A percentile compares a stretch with the other conserved stretches of the same genome.
Conservation (phyloP, 306 rosid genomes). For the Dicorynia guianensis region DNA sequence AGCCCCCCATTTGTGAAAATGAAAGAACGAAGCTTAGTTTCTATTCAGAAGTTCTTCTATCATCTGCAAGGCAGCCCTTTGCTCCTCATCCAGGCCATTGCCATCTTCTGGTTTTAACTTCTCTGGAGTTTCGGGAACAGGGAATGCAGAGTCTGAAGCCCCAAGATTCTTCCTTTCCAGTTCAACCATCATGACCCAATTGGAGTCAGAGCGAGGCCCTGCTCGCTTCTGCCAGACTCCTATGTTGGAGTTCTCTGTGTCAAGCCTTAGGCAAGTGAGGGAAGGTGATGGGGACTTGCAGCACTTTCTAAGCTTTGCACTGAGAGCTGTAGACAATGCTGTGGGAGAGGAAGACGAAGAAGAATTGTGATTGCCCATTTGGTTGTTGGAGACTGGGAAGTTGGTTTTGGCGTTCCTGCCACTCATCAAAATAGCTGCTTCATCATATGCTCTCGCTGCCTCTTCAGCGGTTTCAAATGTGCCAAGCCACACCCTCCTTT, state of each 20-base stretch:
- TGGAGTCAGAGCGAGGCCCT: constrained; percentile 66
- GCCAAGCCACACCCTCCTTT: constrained; percentile 90
- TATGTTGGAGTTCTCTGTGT: constrained; percentile 75
- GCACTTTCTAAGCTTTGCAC: constrained; percentile 72
- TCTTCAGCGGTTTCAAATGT: constrained; percentile 85
- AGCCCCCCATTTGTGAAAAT: constrained; percentile 42
- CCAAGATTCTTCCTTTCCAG: constrained; percentile 45
- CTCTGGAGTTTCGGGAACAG: constrained; percentile 10
- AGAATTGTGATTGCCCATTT: constrained; percentile 24
- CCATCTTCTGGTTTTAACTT: constrained; percentile 39
- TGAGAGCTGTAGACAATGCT: constrained; percentile 62
- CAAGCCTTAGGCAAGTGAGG: constrained; percentile 83
- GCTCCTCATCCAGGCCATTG: constrained; percentile 56
- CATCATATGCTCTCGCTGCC: constrained; percentile 86
- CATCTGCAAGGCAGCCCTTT: constrained; percentile 73
- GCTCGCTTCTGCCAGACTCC: constrained; percentile 86
- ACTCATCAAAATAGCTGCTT: constrained; percentile 82
- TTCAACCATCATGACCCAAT: constrained; percentile 88
- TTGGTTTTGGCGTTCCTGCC: constrained; percentile 87
- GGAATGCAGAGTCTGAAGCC: constrained; percentile 1
- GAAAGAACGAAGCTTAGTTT: constrained; percentile 35
- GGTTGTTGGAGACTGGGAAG: constrained; percentile 58
- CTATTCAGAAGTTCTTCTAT: constrained; percentile 79
- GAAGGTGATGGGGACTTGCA: constrained; percentile 76
- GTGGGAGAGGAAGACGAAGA: constrained; percentile 35